These are phyloP conservation scores for Exobasidium rhododendri DNA, from an alignment of 1,284 basidiomycete genomes.

Conservation along the genomic window DNA sequence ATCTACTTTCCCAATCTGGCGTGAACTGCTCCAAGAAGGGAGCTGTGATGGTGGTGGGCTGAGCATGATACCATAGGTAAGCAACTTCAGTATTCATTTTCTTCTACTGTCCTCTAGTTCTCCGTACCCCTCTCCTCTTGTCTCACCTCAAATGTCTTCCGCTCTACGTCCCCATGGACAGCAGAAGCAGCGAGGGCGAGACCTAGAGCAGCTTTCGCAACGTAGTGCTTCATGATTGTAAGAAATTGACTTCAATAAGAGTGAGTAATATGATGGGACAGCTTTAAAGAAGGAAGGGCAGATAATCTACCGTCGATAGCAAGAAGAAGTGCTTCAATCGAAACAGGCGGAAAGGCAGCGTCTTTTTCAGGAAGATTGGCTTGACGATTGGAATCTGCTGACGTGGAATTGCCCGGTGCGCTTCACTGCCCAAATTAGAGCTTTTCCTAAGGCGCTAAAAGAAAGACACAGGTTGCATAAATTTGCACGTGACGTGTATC, in stretches of 20 bases:
- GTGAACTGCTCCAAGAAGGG: constrained; percentile 98
- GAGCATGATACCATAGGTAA: not conserved
- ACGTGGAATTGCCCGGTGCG: no score
- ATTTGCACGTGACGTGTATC: no score
- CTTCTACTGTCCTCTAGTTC: not conserved
- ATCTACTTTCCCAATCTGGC: constrained; percentile 81
- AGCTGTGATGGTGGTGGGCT: constrained; percentile 76
- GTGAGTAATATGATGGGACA: constrained; percentile 5
- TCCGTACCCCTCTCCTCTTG: no score
- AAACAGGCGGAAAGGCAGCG: no score
- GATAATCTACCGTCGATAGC: not conserved
- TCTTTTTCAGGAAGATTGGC: no score
- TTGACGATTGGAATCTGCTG: no score
- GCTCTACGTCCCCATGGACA: not conserved
- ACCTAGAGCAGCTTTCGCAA: constrained; percentile 6
- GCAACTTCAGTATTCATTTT: not conserved
- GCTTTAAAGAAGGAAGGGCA: not conserved
- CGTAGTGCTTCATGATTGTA: constrained; percentile 10
- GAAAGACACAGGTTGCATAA: no score
- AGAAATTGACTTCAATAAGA: no score
- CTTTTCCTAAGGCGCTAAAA: no score
- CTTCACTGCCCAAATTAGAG: no score
- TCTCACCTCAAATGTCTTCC: not conserved
- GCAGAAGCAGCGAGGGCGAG: not conserved
- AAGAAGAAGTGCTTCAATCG: constrained; percentile 3